Evolutionary conservation across 139 green algal genomes (phyloP).

Genomic region (Raphidocelis subcapitata): DNA sequence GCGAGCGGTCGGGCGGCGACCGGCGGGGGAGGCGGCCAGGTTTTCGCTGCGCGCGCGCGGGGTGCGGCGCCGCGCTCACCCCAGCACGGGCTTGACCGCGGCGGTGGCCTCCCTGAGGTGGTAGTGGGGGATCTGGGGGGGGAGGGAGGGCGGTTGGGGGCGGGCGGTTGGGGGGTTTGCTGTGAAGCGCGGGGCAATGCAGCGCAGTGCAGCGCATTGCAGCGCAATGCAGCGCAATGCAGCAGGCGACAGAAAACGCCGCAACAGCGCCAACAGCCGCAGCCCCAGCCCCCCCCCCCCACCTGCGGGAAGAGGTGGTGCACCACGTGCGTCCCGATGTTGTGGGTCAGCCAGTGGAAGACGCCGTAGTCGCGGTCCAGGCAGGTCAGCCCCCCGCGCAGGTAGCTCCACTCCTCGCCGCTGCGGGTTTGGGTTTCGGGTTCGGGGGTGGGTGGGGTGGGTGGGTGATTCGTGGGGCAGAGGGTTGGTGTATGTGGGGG

Average conservation of each 20-base stretch:
- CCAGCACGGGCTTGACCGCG: conserved; percentile 80
- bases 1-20: background rate
- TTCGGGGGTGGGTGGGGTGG: background rate
- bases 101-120: conserved; percentile 87
- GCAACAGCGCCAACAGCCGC: background rate
- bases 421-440: background rate
- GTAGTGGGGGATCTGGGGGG: conserved; percentile 92
- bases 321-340: conserved; percentile 95
- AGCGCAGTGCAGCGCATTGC: background rate
- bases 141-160: background rate
- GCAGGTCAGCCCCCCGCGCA: conserved; percentile 90
- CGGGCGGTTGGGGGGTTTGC: too few relatives aligned
- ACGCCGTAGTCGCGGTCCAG: conserved; percentile 95
- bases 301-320: conserved; percentile 45
- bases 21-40: background rate
- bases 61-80: conserved; percentile 14
- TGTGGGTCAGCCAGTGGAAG: conserved; percentile 97
- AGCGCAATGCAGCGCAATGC: background rate
- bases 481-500: background rate
- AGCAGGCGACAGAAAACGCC: background rate
- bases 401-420: conserved; percentile 96
- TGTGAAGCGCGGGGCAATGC: background rate
- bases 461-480: background rate
- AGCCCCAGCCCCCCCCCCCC: background rate
- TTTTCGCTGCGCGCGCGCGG: background rate